Conservation (phyloP, 169 alveolate species). For the Plasmodium cynomolgi region DNA sequence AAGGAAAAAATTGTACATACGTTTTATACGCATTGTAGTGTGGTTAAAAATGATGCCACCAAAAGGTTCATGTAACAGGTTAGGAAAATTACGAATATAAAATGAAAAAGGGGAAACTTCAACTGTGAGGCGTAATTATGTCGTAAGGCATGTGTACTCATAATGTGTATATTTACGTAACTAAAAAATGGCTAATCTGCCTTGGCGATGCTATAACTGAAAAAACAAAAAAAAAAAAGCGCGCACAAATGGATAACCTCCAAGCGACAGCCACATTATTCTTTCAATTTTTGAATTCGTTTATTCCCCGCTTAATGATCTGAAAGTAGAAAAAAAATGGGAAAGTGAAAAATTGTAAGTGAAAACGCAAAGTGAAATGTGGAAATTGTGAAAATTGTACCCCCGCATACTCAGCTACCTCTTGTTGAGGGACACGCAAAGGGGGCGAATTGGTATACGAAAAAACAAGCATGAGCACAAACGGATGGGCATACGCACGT, state of each 20-base stretch:
- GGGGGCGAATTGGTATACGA: not conserved
- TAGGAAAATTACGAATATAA: not conserved
- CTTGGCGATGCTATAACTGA: not conserved
- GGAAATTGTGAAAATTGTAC: not conserved
- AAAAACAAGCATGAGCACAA: not conserved
- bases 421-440: not conserved
- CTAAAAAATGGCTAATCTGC: not conserved
- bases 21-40: not conserved
- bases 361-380: not conserved
- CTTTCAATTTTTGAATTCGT: constrained; percentile 47
- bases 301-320: constrained; percentile 67
- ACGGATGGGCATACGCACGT: not conserved
- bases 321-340: constrained; percentile 8
- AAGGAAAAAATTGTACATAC: not conserved
- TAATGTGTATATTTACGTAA: not conserved
- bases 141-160: not conserved
- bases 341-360: not conserved
- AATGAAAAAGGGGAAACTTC: not conserved
- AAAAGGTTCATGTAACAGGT: not conserved
- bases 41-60: not conserved
- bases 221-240: not conserved
- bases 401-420: not conserved
- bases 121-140: not conserved
- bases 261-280: not conserved
- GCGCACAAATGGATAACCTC: not conserved